Evolutionary conservation across 1,284 basidiomycete species (phyloP), one percentile per base, ranked within the genome.

Genomic region (Pseudozyma tsukubaensis): DNA sequence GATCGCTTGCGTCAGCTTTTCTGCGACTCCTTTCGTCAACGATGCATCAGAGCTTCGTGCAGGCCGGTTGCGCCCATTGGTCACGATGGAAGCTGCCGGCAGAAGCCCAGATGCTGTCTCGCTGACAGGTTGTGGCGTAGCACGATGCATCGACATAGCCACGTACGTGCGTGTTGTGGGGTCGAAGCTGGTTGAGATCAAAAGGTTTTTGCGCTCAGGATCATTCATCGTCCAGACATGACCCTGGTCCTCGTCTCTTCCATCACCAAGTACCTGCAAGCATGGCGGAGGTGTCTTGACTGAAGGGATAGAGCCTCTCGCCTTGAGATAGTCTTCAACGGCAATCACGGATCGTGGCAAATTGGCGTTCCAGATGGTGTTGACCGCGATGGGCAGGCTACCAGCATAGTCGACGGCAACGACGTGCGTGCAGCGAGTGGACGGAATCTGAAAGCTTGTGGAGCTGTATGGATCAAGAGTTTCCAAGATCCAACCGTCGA

Each of bases 401-500:
- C 94, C 94, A 4, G 91, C 91, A 80, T 92, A 95, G 85, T 99
- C 95, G 60, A 97, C 88, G 0, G 94, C 92, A 6, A 92, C 90
- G 43, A 97, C 88, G 71, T 94, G 89, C 50, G 92, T 96, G 85
- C 94, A 95, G 56, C 92, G 87, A 24, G 96, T 94, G 3, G 94
- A 97, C 0, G 96, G 96, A 48, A 99, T 97, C 14, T 93, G 90
- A 83, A 95, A 96, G 78, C 94, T 94, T 84, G 97, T 94, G 65
- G 92, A 91, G 45, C 93, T 93, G 84, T 99, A 99, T 0, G 97
- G 96, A 83, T 99, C 96, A 47, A 99, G 88, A 1, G 95, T 98
- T 86, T 99, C 94, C 74, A 97, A 85, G 47, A 97, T 91, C 97
- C 97, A 99, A 0, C 93, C 96, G 77, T 98, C 94, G 3, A 99